Evolutionary conservation across 306 rosid genomes (phyloP).

Genomic region (Herpetospermum pedunculosum): DNA sequence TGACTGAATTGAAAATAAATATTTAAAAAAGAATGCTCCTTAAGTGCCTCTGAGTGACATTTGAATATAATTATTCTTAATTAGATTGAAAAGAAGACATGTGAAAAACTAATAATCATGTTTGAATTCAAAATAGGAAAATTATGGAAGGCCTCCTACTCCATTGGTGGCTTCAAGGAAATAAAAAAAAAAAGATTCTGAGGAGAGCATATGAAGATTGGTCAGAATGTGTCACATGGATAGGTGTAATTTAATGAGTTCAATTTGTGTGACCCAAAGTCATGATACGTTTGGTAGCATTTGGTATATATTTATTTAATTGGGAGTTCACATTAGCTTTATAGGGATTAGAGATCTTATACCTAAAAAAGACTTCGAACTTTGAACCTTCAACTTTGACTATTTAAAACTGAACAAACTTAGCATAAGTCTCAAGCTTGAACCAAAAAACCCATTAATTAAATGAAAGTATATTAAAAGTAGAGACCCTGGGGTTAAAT

Average conservation of each 20-base stretch:
- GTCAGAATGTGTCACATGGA: not conserved
- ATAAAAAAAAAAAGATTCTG: not conserved
- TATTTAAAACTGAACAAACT: not conserved
- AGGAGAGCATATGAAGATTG: not conserved
- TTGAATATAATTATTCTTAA: not conserved
- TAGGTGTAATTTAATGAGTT: not conserved
- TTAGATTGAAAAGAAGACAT: not conserved
- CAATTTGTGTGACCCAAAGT: not conserved
- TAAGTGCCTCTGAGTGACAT: not conserved
- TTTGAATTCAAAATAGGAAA: not conserved
- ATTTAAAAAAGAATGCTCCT: too few relatives aligned
- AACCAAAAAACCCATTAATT: not conserved
- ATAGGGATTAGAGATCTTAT: not conserved
- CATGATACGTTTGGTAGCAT: not conserved
- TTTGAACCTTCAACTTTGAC: not conserved
- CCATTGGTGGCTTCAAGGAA: not conserved
- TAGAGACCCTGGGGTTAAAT: not conserved
- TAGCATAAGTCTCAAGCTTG: not conserved
- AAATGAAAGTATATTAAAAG: not conserved
- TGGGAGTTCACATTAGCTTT: not conserved
- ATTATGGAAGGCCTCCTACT: not conserved
- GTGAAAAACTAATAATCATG: not conserved
- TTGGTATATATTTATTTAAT: not conserved
- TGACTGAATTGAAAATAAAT: too few relatives aligned
- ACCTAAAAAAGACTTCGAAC: not conserved